Conservation (phyloP, 2,329 filamentous ascomycete species). For the Fonsecaea multimorphosa region DNA sequence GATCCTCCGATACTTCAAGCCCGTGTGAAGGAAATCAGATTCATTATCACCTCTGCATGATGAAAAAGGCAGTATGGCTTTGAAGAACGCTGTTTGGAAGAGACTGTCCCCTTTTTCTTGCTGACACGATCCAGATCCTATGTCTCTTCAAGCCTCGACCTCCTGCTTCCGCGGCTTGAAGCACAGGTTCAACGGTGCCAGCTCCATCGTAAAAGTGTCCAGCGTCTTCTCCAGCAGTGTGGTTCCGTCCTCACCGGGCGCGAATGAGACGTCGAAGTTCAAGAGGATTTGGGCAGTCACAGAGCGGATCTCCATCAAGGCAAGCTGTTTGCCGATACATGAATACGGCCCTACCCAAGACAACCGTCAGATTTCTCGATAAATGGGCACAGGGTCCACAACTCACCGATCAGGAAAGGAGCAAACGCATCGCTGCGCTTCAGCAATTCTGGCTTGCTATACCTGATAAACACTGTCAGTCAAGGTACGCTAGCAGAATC, state of each 20-base stretch:
- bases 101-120: background rate
- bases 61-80: background rate
- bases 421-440: conserved; percentile 42
- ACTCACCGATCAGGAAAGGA: conserved; percentile 51
- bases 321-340: conserved; percentile 42
- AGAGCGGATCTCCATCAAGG: conserved; percentile 40
- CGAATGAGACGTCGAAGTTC: conserved; percentile 24
- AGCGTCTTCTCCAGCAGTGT: conserved; percentile 21
- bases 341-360: conserved; percentile 38
- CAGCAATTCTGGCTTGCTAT: conserved; percentile 41
- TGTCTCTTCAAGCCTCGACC: background rate
- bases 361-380: background rate
- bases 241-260: conserved; percentile 24
- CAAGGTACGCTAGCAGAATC: background rate
- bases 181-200: conserved; percentile 14
- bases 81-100: background rate
- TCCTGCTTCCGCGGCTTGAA: conserved; percentile 2
- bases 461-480: conserved; percentile 4
- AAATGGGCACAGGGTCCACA: background rate
- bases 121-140: background rate
- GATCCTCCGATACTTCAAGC: background rate
- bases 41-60: background rate
- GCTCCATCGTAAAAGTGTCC: conserved; percentile 29
- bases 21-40: background rate
- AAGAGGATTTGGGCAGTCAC: conserved; percentile 22